These are phyloP conservation scores for Lepiota subincarnata DNA, from an alignment of 768 basidiomycete genomes.

Conservation along the genomic window DNA sequence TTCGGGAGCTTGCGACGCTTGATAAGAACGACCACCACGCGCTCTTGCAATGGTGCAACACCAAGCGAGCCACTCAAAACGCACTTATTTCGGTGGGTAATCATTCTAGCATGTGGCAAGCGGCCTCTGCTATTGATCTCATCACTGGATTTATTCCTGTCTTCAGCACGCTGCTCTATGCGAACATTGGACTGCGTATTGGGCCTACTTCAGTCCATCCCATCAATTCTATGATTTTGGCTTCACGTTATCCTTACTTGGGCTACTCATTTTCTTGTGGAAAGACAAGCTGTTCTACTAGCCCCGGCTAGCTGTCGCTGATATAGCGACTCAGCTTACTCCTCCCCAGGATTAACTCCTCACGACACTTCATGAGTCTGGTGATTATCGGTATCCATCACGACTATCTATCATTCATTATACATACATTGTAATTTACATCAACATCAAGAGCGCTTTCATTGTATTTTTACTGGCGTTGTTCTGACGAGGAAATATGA, in stretches of 20 bases:
- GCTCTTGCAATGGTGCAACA: constrained; percentile 23
- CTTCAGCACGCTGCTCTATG: constrained; percentile 31
- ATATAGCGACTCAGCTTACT: background rate
- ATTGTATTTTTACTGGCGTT: too few species aligned
- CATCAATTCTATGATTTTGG: constrained; percentile 19
- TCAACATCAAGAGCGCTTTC: too few species aligned
- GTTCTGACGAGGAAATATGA: too few species aligned
- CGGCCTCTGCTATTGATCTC: background rate
- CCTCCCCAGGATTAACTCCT: too few species aligned
- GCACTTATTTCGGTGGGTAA: constrained; percentile 23
- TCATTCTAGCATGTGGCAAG: background rate
- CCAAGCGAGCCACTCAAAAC: constrained; percentile 24
- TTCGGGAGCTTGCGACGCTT: constrained; percentile 23
- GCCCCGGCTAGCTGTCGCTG: background rate
- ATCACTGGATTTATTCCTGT: background rate
- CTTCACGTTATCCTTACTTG: constrained; percentile 22
- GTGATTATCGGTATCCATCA: background rate
- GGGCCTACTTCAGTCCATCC: constrained; percentile 12
- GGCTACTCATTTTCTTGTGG: constrained; percentile 28
- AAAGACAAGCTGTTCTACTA: constrained; percentile 21
- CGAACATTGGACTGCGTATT: constrained; percentile 29
- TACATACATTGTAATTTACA: too few species aligned
- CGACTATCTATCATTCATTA: too few species aligned
- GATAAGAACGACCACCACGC: constrained; percentile 14
- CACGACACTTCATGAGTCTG: too few species aligned